Base-by-base conservation (phyloP, 345 rosid species). In the Moricandia moricandioides region DNA sequence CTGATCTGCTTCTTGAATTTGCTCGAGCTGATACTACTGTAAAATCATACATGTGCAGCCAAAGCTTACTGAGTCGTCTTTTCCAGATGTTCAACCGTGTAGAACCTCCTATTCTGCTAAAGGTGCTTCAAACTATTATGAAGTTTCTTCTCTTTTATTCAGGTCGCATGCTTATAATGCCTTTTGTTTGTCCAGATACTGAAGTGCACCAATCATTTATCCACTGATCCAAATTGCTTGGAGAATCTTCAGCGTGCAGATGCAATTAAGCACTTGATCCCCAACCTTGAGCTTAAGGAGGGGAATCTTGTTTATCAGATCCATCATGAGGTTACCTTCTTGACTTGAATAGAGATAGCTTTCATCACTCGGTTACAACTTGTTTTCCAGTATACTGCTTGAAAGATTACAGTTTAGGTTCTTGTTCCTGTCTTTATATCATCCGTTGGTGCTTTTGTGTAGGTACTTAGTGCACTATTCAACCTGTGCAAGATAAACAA, bases 401-500 rank as follows among this genome's bases (percentile, higher is more conserved):
- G 24, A 21, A 54, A 55, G 33, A 62, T 65, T 49, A 39, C 57
- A 60, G 33, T 31, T 62, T 59, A 21, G 45, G 33, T 45, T 76
- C 57, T 55, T 68, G 55, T 35, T 67, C 30, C 12, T 21, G 31
- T 49, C 10, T 45, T 26, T 21, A 66, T 26, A 75, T 24, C 24
- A 24, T 17, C 45, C 18, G 13, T 45, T 67, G 17, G 33, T 56
- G 43, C 12, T 57, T 52, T 71, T 72, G 39, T 82, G 84, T 74
- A 96, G 99, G 99, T 96, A 27, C 99, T 96, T 81, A 79, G 86
- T 85, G 90, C 99, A 16, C 86, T 96, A 30, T 92, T 96, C 88
- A 96, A 92, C 79, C 88, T 96, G 72, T 96, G 98, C 90, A 96
- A 96, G 86, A 96, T 96, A 86, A 96, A 96, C 82, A 92, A 92